Evolutionary conservation across 164 flowering plant species (phyloP).

Genomic region (Taxillus chinensis): DNA sequence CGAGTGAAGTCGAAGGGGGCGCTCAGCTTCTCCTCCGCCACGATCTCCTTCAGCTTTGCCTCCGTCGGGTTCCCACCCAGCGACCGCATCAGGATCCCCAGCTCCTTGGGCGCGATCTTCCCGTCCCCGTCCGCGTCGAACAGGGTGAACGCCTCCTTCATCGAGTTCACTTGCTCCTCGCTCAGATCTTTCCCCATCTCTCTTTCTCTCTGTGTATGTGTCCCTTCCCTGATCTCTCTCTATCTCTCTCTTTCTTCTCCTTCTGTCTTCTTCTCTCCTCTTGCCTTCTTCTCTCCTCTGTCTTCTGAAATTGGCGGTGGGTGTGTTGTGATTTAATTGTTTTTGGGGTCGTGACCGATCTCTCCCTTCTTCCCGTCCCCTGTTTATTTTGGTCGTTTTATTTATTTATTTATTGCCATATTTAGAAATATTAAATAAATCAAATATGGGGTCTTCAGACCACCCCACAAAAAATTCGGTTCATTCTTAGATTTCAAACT

Average conservation of each 20-base stretch:
- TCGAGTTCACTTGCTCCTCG: slow-evolving; percentile 76
- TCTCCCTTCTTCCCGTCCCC: background rate
- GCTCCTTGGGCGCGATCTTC: slow-evolving; percentile 76
- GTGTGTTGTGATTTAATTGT: too few species aligned
- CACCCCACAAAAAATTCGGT: too few species aligned
- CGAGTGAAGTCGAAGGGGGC: slow-evolving; percentile 79
- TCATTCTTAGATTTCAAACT: too few species aligned
- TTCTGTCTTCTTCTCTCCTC: too few species aligned
- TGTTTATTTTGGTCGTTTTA: background rate
- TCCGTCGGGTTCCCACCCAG: slow-evolving; percentile 95
- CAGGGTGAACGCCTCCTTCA: slow-evolving; percentile 87
- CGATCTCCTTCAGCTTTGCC: slow-evolving; percentile 73
- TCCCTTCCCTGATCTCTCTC: background rate
- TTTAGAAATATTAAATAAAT: too few species aligned
- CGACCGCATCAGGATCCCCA: slow-evolving; percentile 91
- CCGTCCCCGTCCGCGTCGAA: slow-evolving; percentile 94
- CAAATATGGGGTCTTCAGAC: too few species aligned
- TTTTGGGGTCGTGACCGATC: background rate
- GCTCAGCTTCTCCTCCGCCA: slow-evolving; percentile 58
- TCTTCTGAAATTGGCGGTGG: too few species aligned
- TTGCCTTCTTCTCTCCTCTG: too few species aligned
- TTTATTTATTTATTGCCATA: background rate
- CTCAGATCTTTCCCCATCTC: slow-evolving; percentile 70
- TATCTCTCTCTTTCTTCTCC: too few species aligned
- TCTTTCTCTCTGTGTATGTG: slow-evolving; percentile 4